Base-by-base conservation (phyloP, 164 flowering plant species). In the Magnolia officinalis region DNA sequence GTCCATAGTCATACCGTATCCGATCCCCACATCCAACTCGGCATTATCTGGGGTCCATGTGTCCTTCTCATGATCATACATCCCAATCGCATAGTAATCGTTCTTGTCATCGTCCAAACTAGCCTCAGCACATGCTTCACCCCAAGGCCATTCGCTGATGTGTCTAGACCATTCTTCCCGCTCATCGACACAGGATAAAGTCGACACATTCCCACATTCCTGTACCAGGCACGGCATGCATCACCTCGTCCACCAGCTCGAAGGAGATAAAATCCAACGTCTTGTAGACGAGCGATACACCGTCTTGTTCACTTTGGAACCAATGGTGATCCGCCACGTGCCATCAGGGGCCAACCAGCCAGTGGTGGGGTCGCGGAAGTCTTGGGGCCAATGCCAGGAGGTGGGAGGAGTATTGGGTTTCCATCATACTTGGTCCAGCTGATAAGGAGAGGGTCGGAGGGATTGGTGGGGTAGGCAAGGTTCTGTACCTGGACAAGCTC, bases 191-290 rank as follows among this genome's bases (percentile, higher is more conserved):
- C 90, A 0, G 98, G 98, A 77, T 78, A 95, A 24, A 89, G 78
- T 95, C 98, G 24, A 95, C 88, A 58, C 98, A 95, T 83, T 95
- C 98, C 98, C 98, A 95, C 96, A 90, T 91, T 18, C 98, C 98
- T 0, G 97, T 91, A 6, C 81, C 87, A 1, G 85, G 83, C 16
- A 93, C 97, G 6, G 81, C 85, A 74, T 93, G 94, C 21, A 93
- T 77, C 2, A 82, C 29, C 2, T 78, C 81, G 19, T 87, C 85
- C 29, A 84, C 9, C 16, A 79, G 80, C 72, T 83, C 87, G 75
- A 73, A 95, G 16, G 26, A 82, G 2, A 68, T 81, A 84, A 95
- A 95, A 74, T 95, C 90, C 11, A 66, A 63, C 0, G 97, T 95
- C 29, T 89, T 84, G 70, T 93, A 95, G 8, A 91, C 83, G 29